Evolutionary conservation across 2,329 filamentous ascomycete genomes (phyloP).

Genomic region (Calonectria multiphialidica): DNA sequence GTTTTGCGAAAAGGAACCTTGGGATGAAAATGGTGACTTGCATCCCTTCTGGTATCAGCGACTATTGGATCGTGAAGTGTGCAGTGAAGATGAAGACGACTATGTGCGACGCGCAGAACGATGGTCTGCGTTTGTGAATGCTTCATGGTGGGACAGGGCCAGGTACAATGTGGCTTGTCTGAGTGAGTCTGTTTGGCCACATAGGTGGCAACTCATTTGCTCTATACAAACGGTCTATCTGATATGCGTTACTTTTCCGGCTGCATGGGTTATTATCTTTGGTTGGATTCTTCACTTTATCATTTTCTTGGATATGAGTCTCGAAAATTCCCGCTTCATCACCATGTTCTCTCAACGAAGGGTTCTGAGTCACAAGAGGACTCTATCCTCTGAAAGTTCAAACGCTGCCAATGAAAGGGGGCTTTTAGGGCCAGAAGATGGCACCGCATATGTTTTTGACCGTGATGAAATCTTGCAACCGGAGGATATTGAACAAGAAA

Average conservation of each 20-base stretch:
- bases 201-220: slow-evolving; percentile 2
- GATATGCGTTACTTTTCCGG: background rate
- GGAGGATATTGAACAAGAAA: background rate
- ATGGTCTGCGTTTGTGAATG: slow-evolving; percentile 4
- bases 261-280: background rate
- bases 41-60: background rate
- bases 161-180: background rate
- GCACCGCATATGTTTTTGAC: background rate
- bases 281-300: slow-evolving; percentile 1
- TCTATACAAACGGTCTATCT: background rate
- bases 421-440: background rate
- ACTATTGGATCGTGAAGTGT: background rate
- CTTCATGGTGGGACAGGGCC: slow-evolving; percentile 1
- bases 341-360: background rate
- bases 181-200: background rate
- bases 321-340: background rate
- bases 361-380: background rate
- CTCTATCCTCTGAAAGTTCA: background rate
- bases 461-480: background rate
- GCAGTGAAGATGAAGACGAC: background rate
- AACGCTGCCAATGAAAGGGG: background rate
- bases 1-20: slow-evolving; percentile 9
- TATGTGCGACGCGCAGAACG: background rate
- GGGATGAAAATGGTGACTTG: background rate
- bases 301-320: background rate